A percentile compares a stretch with the other conserved stretches of the same genome.
Conservation (phyloP, 768 basidiomycete species). For the Rubroboletus satanas region DNA sequence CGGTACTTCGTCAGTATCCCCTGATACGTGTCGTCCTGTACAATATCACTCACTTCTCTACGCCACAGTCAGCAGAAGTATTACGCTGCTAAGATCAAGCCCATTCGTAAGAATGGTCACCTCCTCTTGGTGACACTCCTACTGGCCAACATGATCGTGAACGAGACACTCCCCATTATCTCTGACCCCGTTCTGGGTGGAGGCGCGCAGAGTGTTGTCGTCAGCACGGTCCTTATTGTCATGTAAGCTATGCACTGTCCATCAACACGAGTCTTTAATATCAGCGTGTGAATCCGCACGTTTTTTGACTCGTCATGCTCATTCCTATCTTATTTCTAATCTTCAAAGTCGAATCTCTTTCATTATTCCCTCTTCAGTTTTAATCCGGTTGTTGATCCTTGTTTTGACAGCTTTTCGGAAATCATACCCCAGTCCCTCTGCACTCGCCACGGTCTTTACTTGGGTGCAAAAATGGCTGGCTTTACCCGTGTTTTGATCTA, state of each 20-base stretch:
- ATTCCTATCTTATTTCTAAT: not conserved
- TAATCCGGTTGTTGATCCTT: not conserved
- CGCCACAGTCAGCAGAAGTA: conserved; percentile 64
- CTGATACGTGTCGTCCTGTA: not conserved
- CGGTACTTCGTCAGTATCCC: conserved; percentile 65
- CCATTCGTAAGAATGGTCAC: conserved; percentile 81
- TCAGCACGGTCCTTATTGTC: conserved; percentile 81
- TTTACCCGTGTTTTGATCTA: conserved; percentile 67
- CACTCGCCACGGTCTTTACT: conserved; percentile 82
- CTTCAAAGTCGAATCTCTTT: not conserved
- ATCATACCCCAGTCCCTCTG: conserved; percentile 93
- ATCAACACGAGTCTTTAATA: not conserved
- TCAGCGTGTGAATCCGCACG: not conserved
- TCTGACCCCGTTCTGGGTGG: conserved; percentile 77
- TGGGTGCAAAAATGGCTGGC: conserved; percentile 83
- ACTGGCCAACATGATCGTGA: conserved; percentile 88
- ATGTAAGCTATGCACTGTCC: conserved; percentile 53
- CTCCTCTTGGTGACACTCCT: conserved; percentile 78
- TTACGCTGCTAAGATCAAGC: conserved; percentile 82
- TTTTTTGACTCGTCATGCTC: not conserved
- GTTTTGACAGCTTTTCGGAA: conserved; percentile 66
- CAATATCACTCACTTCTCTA: not conserved
- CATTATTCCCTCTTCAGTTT: not conserved
- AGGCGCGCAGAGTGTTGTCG: conserved; percentile 71
- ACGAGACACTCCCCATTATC: conserved; percentile 84